phyloP scores from a whole-genome alignment of 257 asterid genomes.

The Primulina eburnea region DNA sequence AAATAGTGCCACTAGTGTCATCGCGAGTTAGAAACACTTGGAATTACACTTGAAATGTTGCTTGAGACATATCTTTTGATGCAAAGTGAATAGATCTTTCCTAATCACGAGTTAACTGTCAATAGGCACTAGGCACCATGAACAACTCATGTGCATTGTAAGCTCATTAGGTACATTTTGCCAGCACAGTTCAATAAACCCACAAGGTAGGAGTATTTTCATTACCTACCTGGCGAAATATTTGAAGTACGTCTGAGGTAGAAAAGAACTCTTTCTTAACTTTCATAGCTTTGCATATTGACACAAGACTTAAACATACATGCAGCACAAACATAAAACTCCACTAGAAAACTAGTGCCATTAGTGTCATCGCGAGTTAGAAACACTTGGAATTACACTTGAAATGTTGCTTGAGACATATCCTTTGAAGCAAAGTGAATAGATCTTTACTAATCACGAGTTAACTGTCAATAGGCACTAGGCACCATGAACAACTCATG shows the following conservation, averaged over 20 bases:
- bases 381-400: too few species aligned
- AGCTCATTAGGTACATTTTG: background rate
- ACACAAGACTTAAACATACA: conserved; percentile 13
- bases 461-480: background rate
- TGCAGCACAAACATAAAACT: background rate
- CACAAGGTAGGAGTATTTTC: conserved; percentile 9
- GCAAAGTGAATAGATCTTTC: conserved; percentile 8
- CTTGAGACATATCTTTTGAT: conserved; percentile 19
- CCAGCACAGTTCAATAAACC: background rate
- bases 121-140: background rate
- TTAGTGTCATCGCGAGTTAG: background rate
- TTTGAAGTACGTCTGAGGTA: conserved; percentile 85
- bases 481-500: background rate
- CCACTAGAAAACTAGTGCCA: background rate
- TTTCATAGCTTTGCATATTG: conserved; percentile 66
- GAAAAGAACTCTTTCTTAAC: conserved; percentile 86
- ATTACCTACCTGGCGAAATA: conserved; percentile 80
- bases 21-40: too few species aligned
- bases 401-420: conserved; percentile 14
- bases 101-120: background rate
- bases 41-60: background rate
- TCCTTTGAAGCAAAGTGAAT: conserved; percentile 10
- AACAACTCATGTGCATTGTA: background rate
- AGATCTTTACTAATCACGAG: background rate
- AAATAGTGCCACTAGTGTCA: background rate